Percentiles rank a stretch among this genome's conserved stretches.
phyloP scores from a whole-genome alignment of 768 basidiomycete genomes.

The Kwoniella newhampshirensis region DNA sequence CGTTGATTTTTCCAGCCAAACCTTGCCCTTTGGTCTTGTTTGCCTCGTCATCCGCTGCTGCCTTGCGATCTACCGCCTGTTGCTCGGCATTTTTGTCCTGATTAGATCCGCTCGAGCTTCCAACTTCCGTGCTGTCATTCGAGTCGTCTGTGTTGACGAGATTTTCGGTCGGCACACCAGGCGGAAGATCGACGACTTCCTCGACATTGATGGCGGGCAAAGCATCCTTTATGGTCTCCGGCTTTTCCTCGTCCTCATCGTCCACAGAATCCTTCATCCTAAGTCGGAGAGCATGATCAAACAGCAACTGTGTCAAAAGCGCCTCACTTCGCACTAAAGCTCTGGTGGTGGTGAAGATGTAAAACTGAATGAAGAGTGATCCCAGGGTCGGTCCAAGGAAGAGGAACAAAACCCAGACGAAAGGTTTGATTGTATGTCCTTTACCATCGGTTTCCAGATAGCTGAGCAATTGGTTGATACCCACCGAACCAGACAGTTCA shows the following conservation, averaged over 20 bases:
- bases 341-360: constrained; percentile 56
- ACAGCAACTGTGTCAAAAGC: constrained; percentile 67
- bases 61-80: constrained; percentile 40
- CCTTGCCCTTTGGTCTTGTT: constrained; percentile 37
- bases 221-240: background rate
- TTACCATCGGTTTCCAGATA: constrained; percentile 62
- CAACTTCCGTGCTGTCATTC: constrained; percentile 20
- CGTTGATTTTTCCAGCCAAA: constrained; percentile 73
- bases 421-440: constrained; percentile 61
- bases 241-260: constrained; percentile 21
- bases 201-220: constrained; percentile 29
- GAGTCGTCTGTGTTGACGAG: background rate
- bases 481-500: constrained; percentile 54
- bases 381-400: constrained; percentile 49
- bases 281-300: constrained; percentile 76
- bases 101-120: constrained; percentile 20
- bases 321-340: constrained; percentile 59
- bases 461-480: constrained; percentile 55
- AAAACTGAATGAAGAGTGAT: constrained; percentile 60
- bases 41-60: constrained; percentile 35
- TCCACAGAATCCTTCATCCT: constrained; percentile 59
- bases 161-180: constrained; percentile 8
- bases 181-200: constrained; percentile 31
- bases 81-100: constrained; percentile 20
- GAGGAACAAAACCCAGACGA: constrained; percentile 66